phyloP scores from a whole-genome alignment of 805 yeast species.

The Diddensiella santjacobensis region DNA sequence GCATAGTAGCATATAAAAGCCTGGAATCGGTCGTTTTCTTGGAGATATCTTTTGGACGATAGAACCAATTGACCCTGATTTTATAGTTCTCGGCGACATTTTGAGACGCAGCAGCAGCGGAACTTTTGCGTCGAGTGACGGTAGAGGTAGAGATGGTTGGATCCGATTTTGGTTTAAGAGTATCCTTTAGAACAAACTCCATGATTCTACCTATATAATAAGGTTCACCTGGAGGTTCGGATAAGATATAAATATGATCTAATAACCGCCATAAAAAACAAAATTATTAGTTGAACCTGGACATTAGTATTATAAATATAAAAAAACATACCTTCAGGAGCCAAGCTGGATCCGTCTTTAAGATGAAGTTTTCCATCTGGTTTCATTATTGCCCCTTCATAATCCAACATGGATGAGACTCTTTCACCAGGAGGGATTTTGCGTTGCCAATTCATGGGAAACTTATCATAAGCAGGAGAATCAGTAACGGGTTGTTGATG shows the following conservation, averaged over 20 bases:
- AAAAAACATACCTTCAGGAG: constrained; percentile 29
- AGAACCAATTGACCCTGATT: constrained; percentile 85
- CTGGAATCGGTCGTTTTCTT: constrained; percentile 67
- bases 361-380: constrained; percentile 29
- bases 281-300: not conserved
- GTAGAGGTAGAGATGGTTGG: not conserved
- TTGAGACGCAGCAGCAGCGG: constrained; percentile 17
- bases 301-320: not conserved
- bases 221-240: constrained; percentile 94
- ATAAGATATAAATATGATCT: constrained; percentile 75
- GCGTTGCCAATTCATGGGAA: constrained; percentile 33
- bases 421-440: constrained; percentile 26
- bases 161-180: constrained; percentile 8
- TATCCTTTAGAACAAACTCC: constrained; percentile 55
- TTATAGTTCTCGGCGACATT: constrained; percentile 51
- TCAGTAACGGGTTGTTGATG: constrained; percentile 2
- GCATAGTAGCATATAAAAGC: constrained; percentile 76
- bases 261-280: not conserved
- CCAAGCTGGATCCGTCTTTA: constrained; percentile 25
- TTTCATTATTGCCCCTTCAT: constrained; percentile 38
- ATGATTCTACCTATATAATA: constrained; percentile 81
- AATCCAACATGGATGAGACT: constrained; percentile 32
- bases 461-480: constrained; percentile 8
- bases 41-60: constrained; percentile 81
- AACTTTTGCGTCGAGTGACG: constrained; percentile 3